Evolutionary conservation across 2,329 filamentous ascomycete species (phyloP).

Genomic region (Epichloe bromicola): DNA sequence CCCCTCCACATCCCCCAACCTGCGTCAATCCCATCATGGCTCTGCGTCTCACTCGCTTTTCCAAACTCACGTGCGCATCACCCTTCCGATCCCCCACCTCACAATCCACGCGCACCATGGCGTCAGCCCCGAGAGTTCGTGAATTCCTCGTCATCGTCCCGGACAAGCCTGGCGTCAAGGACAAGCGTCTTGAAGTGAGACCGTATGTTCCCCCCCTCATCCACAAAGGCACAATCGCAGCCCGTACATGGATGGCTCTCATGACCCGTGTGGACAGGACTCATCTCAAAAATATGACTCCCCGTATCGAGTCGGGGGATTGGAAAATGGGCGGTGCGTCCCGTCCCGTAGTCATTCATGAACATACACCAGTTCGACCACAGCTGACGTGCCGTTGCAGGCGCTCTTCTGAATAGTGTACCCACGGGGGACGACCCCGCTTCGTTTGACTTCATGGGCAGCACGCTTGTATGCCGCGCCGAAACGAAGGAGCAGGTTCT

Average conservation of each 20-base stretch:
- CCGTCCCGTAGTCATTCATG: not conserved
- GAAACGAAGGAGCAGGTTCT: slow-evolving; percentile 57
- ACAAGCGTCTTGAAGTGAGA: slow-evolving; percentile 49
- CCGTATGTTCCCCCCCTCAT: slow-evolving; percentile 27
- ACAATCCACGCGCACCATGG: slow-evolving; percentile 15
- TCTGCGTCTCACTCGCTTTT: slow-evolving; percentile 3
- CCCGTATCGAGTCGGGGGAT: slow-evolving; percentile 38
- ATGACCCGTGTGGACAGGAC: slow-evolving; percentile 8
- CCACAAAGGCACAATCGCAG: not conserved
- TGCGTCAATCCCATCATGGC: slow-evolving; percentile 4
- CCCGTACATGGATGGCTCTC: not conserved
- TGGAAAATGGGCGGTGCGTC: slow-evolving; percentile 51
- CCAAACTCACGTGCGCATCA: not conserved
- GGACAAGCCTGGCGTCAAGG: slow-evolving; percentile 46
- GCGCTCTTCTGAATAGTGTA: slow-evolving; percentile 53
- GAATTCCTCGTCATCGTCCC: slow-evolving; percentile 60
- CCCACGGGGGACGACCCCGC: slow-evolving; percentile 48
- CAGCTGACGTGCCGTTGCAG: slow-evolving; percentile 22
- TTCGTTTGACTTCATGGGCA: slow-evolving; percentile 60
- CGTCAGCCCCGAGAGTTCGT: slow-evolving; percentile 25
- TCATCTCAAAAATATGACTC: slow-evolving; percentile 46
- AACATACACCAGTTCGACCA: too few species aligned
- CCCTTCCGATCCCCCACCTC: slow-evolving; percentile 3
- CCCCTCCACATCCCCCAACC: not conserved
- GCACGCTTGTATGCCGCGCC: slow-evolving; percentile 54